Evolutionary conservation across 139 green algal genomes (phyloP).

Genomic region (Closterium sp.): DNA sequence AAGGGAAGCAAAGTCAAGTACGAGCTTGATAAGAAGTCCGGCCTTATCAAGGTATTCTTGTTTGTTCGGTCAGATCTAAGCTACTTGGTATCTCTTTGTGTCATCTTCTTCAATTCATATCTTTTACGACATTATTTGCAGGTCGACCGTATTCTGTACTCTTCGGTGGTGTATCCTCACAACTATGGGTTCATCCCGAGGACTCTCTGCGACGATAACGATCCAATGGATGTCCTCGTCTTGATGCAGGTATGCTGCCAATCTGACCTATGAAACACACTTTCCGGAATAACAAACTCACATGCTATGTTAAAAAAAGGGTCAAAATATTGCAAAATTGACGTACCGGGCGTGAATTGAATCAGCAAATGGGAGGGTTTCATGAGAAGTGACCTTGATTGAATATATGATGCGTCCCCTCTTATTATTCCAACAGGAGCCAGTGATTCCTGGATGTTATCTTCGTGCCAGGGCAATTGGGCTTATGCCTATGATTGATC

Average conservation of each 20-base stretch:
- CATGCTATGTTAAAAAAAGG: too few relatives aligned
- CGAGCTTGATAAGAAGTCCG: slow-evolving; percentile 43
- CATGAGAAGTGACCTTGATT: not conserved
- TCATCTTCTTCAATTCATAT: not conserved
- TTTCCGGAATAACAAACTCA: not conserved
- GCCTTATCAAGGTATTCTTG: slow-evolving; percentile 36
- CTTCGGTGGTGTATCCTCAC: slow-evolving; percentile 86
- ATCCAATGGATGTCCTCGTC: slow-evolving; percentile 90
- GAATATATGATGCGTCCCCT: not conserved
- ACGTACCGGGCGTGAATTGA: not conserved
- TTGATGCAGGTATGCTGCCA: slow-evolving; percentile 69
- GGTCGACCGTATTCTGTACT: slow-evolving; percentile 93
- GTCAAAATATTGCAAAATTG: too few relatives aligned
- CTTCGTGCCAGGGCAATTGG: slow-evolving; percentile 68
- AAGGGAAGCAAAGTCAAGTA: slow-evolving; percentile 48
- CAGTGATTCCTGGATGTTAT: slow-evolving; percentile 42
- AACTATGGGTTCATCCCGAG: slow-evolving; percentile 88
- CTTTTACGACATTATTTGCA: slow-evolving; percentile 6
- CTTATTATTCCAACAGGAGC: slow-evolving; percentile 20
- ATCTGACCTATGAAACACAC: not conserved
- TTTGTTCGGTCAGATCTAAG: not conserved
- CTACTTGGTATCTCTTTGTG: not conserved
- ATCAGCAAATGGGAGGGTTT: not conserved
- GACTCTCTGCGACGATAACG: slow-evolving; percentile 92
- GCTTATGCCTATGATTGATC: slow-evolving; percentile 94